Percentiles rank a stretch among this genome's conserved stretches.
These are phyloP conservation scores for Botrytis fragariae DNA, from an alignment of 2,329 filamentous ascomycete genomes.

Conservation along the genomic window DNA sequence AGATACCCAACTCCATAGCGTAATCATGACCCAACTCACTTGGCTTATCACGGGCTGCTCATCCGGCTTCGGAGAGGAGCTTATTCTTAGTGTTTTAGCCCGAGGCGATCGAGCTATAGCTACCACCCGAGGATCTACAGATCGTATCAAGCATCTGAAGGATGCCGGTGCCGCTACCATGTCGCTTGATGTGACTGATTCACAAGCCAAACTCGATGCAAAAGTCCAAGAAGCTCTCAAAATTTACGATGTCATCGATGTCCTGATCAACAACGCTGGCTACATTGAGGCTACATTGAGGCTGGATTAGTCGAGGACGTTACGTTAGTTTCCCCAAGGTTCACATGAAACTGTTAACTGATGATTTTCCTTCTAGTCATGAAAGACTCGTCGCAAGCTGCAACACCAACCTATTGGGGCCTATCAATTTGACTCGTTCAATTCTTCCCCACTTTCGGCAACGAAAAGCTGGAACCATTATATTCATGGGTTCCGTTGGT, in stretches of 20 bases:
- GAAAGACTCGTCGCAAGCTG: conserved; percentile 36
- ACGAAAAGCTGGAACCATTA: conserved; percentile 40
- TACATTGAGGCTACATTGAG: conserved; percentile 34
- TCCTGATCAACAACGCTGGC: conserved; percentile 40
- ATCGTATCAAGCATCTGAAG: conserved; percentile 44
- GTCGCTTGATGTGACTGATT: conserved; percentile 48
- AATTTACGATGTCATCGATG: conserved; percentile 35
- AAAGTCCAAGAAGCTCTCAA: conserved; percentile 39
- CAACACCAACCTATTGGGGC: conserved; percentile 55
- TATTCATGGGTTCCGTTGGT: conserved; percentile 23
- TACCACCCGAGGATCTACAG: conserved; percentile 17
- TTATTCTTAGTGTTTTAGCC: conserved; percentile 22
- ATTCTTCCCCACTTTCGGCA: conserved; percentile 48
- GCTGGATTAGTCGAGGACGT: conserved; percentile 35
- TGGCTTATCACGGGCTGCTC: conserved; percentile 31
- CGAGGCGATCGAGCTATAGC: conserved; percentile 28
- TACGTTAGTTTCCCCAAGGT: conserved; percentile 22
- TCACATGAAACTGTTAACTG: background rate
- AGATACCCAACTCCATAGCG: background rate
- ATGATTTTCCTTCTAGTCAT: conserved; percentile 12
- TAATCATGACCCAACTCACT: background rate
- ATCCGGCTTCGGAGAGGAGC: conserved; percentile 27
- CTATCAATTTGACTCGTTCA: conserved; percentile 48
- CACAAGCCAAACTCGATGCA: conserved; percentile 40
- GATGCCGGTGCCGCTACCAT: conserved; percentile 44